phyloP scores from a whole-genome alignment of 495 filamentous ascomycete species.

The Penicillium cosmopolitanum region DNA sequence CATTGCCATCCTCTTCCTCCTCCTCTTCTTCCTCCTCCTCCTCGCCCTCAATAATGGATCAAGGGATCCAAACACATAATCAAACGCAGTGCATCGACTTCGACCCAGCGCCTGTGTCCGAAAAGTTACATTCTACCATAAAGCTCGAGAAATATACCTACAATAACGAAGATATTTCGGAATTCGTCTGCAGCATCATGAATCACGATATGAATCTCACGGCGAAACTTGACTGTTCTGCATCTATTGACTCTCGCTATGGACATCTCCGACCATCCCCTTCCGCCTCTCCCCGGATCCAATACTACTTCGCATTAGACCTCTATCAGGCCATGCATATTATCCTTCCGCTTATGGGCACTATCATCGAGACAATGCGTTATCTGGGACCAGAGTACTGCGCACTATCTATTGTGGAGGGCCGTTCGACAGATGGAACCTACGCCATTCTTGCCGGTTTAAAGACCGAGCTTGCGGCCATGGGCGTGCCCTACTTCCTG shows the following conservation, averaged over 20 bases:
- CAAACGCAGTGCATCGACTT: too few species aligned
- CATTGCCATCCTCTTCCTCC: too few species aligned
- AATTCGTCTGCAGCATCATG: constrained; percentile 26
- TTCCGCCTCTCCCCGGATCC: not conserved
- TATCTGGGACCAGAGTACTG: not conserved
- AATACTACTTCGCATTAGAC: constrained; percentile 1
- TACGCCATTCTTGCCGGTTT: not conserved
- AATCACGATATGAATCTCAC: not conserved
- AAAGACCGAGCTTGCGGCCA: not conserved
- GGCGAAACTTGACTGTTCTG: not conserved
- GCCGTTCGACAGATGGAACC: not conserved
- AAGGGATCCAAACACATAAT: too few species aligned
- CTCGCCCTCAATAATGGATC: too few species aligned
- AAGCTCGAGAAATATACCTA: not conserved
- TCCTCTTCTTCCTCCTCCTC: too few species aligned
- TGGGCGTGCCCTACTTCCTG: not conserved
- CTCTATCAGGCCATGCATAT: not conserved
- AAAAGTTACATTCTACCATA: too few species aligned
- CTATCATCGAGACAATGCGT: not conserved
- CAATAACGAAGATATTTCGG: not conserved
- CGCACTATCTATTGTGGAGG: not conserved
- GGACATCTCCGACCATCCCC: not conserved
- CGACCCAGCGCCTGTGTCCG: too few species aligned
- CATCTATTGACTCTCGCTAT: too few species aligned
- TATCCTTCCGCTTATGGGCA: not conserved